Base-by-base conservation (phyloP, 148 eudicot genomes). In the Agrostemma githago region DNA sequence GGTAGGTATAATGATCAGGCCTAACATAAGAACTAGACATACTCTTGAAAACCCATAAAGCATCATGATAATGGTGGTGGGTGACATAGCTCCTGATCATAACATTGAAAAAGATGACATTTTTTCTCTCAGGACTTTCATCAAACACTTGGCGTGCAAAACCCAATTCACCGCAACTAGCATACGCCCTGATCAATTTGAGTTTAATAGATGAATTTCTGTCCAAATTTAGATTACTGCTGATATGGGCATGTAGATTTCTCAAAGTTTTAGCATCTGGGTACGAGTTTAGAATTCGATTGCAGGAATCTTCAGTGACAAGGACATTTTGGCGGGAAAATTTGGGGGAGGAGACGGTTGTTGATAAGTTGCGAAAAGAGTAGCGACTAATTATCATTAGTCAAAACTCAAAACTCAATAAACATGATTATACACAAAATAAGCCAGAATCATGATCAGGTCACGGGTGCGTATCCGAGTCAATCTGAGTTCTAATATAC, bases 71-170 rank as follows among this genome's bases (percentile, higher is more conserved):
- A 8, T 74, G 14, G 5, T 79, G 71, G 56, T 91, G 88, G 62
- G 84, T 85, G 46, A 89, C 88, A 40, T 87, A 94, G 67, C 98
- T 88, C 76, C 98, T 86, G 51, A 94, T 86, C 98, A 93, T 89
- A 59, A 89, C 97, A 81, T 91, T 93, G 63, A 82, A 85, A 69
- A 91, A 72, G 2, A 86, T 59, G 2, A 85, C 80, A 79, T 88
- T 85, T 78, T 77, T 88, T 78, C 77, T 88, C 11, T 82, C 85
- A 34, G 95, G 82, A 72, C 77, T 85, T 89, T 84, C 85, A 37
- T 91, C 92, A 74, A 93, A 93, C 76, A 93, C 19, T 3, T 89
- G 71, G 76, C 89, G 95, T 44, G 95, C 80, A 62, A 74, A n/a
- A 3, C 67, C 17, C 21, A 89, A 78, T 46, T 81, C 81, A 20